Evolutionary conservation across 1,139 yeast species (phyloP), one percentile per base, ranked within the genome.

Genomic region (Diutina neorugosa): DNA sequence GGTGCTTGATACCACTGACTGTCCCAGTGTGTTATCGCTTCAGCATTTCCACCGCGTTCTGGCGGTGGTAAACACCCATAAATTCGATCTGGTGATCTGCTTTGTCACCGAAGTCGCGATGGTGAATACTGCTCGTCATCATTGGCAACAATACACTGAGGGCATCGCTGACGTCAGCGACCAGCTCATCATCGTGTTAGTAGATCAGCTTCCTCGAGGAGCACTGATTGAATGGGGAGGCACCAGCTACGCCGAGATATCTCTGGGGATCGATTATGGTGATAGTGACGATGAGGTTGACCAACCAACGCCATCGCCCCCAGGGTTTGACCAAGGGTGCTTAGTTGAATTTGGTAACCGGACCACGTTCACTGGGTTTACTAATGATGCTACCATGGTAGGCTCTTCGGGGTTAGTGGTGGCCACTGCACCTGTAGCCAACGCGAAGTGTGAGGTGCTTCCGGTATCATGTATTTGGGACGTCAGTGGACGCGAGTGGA

Each of bases 201-300:
- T 89, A 0, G 66, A 70, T 0, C 74, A 69, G 27, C 69, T 93
- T 52, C 98, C 98, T 1, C 78, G 80, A 52, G 73, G 74, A 42
- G 94, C 96, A 0, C 62, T 65, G 14, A 78, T 86, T 19, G 98
- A 91, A 68, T 88, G 96, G 94, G 80, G 86, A 46, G 91, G 90
- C 1, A 59, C 76, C 5, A 65, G 80, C 7, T 80, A 70, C 58
- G 73, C 14, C 73, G 55, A 66, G 68, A 14, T 44, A 3, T 14
- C 19, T 34, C 52, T 68, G 3, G 65, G 62, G 2, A 67, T 63
- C 2, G 62, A 69, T 62, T 71, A 74, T 53, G 78, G 74, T 43
- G 77, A 76, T 52, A 64, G 65, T 40, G 76, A 72, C 25, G 77
- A 70, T 12, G 71, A 65, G 18, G 73, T 67, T 21, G 69, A 62